Evolutionary conservation across 2,329 filamentous ascomycete genomes (phyloP).

Genomic region (Xylaria sp.): DNA sequence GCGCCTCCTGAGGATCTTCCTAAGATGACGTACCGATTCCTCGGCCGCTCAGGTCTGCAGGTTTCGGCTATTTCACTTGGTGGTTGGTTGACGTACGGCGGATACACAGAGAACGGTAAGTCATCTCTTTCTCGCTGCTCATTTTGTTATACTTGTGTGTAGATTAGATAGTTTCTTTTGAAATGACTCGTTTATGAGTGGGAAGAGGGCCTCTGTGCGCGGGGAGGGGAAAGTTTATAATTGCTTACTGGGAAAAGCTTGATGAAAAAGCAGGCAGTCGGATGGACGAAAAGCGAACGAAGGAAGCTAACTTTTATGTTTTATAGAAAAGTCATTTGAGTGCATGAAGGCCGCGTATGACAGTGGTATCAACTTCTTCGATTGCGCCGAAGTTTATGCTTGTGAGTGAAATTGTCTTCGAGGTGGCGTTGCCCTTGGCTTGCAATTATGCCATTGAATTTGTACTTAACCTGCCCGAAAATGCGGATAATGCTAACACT

Average conservation of each 20-base stretch:
- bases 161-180: not conserved
- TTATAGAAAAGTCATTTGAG: constrained; percentile 65
- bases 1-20: constrained; percentile 39
- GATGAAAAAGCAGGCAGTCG: not conserved
- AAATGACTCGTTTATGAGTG: not conserved
- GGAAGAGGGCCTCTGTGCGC: not conserved
- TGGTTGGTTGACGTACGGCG: constrained; percentile 80
- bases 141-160: not conserved
- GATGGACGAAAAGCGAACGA: not conserved
- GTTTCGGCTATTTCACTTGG: constrained; percentile 79
- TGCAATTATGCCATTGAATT: not conserved
- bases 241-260: not conserved
- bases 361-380: constrained; percentile 71
- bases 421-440: not conserved
- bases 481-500: not conserved
- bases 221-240: not conserved
- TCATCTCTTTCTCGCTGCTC: not conserved
- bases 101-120: constrained; percentile 74
- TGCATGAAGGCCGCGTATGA: constrained; percentile 73
- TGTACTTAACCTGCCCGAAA: not conserved
- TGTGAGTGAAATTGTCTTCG: constrained; percentile 32
- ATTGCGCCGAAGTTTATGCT: constrained; percentile 62
- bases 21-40: constrained; percentile 41
- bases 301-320: constrained; percentile 11
- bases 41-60: constrained; percentile 75